phyloP scores from a whole-genome alignment of 2,329 filamentous ascomycete species.

The Zymoseptoria brevis region DNA sequence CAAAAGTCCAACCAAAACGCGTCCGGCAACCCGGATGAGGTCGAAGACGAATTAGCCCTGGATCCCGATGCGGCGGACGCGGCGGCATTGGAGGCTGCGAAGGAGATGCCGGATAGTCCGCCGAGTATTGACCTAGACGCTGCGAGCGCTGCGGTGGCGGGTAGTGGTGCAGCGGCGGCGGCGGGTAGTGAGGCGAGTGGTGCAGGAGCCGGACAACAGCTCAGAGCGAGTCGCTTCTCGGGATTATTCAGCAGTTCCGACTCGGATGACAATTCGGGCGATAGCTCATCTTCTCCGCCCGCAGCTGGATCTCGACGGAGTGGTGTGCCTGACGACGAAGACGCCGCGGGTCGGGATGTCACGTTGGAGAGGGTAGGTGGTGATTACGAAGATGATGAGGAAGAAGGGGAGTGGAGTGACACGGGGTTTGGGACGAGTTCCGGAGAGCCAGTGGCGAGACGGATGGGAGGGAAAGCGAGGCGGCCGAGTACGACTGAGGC shows the following conservation, averaged over 20 bases:
- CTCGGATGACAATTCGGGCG: slow-evolving; percentile 42
- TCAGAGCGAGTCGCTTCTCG: slow-evolving; percentile 21
- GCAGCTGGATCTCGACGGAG: slow-evolving; percentile 44
- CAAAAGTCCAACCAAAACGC: slow-evolving; percentile 39
- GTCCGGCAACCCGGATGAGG: neutral
- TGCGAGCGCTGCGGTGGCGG: slow-evolving; percentile 8
- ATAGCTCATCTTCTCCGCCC: slow-evolving; percentile 32
- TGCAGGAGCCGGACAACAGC: slow-evolving; percentile 15
- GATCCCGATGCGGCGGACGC: slow-evolving; percentile 28
- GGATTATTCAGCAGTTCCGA: slow-evolving; percentile 26
- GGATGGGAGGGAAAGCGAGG: neutral
- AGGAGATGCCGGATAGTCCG: slow-evolving; percentile 26
- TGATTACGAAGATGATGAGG: slow-evolving; percentile 25
- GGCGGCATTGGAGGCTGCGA: slow-evolving; percentile 23
- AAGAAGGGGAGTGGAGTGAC: slow-evolving; percentile 24
- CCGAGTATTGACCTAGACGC: slow-evolving; percentile 16
- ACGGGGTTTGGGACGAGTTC: neutral
- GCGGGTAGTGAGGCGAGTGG: slow-evolving; percentile 11
- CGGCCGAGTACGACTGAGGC: slow-evolving; percentile 31
- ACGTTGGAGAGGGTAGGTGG: slow-evolving; percentile 23
- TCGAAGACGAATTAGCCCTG: slow-evolving; percentile 22
- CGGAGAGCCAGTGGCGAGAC: slow-evolving; percentile 4
- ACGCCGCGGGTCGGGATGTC: slow-evolving; percentile 17
- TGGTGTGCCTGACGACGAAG: slow-evolving; percentile 13
- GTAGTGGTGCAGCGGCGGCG: slow-evolving; percentile 22